Conservation (phyloP, 352 stramenopile genomes). For the Phytophthora fragariaefolia region DNA sequence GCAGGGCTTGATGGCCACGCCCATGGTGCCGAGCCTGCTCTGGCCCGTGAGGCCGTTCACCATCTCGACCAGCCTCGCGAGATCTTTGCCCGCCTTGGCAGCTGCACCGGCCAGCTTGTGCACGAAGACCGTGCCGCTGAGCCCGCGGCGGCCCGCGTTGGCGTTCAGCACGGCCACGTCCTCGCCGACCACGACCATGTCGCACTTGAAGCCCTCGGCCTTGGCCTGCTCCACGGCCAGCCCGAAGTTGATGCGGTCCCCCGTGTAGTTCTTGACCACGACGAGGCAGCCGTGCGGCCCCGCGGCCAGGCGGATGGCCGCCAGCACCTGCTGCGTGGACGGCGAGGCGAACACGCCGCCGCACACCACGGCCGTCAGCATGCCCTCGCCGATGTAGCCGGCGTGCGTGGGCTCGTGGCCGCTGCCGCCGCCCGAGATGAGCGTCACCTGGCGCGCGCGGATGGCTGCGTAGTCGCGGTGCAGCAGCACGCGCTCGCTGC, state of each 20-base stretch:
- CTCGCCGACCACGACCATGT: constrained; percentile 97
- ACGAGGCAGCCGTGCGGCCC: constrained; percentile 92
- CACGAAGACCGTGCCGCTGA: constrained; percentile 97
- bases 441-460: constrained; percentile 71
- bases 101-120: constrained; percentile 97
- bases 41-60: constrained; percentile 65
- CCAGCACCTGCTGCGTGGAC: constrained; percentile 93
- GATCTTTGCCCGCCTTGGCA: constrained; percentile 72
- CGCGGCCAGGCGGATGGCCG: constrained; percentile 92
- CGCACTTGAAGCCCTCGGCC: constrained; percentile 87
- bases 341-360: constrained; percentile 97
- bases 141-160: constrained; percentile 95
- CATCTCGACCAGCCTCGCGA: constrained; percentile 78
- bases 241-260: constrained; percentile 98
- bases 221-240: constrained; percentile 97
- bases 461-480: constrained; percentile 75
- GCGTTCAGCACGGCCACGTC: constrained; percentile 93
- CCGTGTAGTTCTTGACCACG: constrained; percentile 99
- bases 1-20: constrained; percentile 95
- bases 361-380: constrained; percentile 97
- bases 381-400: constrained; percentile 96
- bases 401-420: constrained; percentile 97
- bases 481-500: constrained; percentile 68
- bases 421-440: constrained; percentile 78
- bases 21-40: constrained; percentile 92